phyloP scores from a whole-genome alignment of 805 yeast genomes.

The Lachancea lanzarotensis region DNA sequence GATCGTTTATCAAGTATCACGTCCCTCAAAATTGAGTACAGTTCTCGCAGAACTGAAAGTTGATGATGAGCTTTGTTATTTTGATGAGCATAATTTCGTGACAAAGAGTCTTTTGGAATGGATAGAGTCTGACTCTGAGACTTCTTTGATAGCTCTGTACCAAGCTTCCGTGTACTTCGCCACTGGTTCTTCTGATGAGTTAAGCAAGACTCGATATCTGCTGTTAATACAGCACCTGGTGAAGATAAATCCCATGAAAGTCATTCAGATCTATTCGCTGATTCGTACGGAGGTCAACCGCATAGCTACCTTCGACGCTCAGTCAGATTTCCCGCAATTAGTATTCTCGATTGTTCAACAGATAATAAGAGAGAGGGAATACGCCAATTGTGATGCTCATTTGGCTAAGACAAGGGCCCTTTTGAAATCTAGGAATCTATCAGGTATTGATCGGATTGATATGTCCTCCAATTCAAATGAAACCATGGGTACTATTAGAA shows the following conservation, averaged over 20 bases:
- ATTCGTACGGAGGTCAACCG: conserved; percentile 31
- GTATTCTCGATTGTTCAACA: conserved; percentile 29
- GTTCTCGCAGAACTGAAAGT: conserved; percentile 33
- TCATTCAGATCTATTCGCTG: conserved; percentile 30
- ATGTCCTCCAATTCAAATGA: conserved; percentile 10
- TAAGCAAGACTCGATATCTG: conserved; percentile 31
- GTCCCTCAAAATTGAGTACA: conserved; percentile 34
- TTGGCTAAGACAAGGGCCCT: conserved; percentile 15
- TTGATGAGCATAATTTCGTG: conserved; percentile 32
- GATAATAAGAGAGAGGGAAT: conserved; percentile 31
- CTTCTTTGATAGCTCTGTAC: conserved; percentile 31
- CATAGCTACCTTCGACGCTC: conserved; percentile 26
- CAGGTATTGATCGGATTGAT: conserved; percentile 12
- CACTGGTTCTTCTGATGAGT: conserved; percentile 32
- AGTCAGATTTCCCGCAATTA: conserved; percentile 30
- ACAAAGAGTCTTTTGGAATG: conserved; percentile 35
- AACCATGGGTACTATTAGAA: conserved; percentile 12
- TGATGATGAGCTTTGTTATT: conserved; percentile 27
- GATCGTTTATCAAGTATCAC: conserved; percentile 33
- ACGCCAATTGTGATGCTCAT: conserved; percentile 20
- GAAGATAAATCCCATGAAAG: conserved; percentile 28
- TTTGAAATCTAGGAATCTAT: conserved; percentile 23
- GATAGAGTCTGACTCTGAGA: conserved; percentile 27
- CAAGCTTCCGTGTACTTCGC: conserved; percentile 33
- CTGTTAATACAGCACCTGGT: conserved; percentile 29